phyloP scores from a whole-genome alignment of 2,329 filamentous ascomycete species.

The Furcasterigmium furcatum region DNA sequence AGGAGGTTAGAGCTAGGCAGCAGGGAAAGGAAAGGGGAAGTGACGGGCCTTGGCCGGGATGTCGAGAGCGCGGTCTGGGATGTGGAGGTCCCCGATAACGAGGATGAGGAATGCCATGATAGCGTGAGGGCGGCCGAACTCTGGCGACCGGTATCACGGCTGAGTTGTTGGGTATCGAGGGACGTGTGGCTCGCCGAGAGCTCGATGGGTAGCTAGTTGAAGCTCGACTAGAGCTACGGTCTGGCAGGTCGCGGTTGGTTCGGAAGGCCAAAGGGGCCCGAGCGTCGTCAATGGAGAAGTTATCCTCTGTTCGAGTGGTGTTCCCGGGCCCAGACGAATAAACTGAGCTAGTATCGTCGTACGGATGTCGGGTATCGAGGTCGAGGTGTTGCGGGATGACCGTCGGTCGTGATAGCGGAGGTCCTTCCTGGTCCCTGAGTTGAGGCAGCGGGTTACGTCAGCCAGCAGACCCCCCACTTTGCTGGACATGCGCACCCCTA shows the following conservation, averaged over 20 bases:
- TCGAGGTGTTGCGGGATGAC: too few species aligned
- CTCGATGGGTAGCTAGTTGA: not conserved
- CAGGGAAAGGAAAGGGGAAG: constrained; percentile 6
- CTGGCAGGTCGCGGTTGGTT: constrained; percentile 4
- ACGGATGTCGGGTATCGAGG: too few species aligned
- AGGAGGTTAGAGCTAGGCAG: constrained; percentile 5
- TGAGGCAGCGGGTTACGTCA: too few species aligned
- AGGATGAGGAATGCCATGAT: constrained; percentile 87
- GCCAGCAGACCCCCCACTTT: too few species aligned
- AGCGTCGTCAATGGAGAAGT: too few species aligned
- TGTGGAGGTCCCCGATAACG: constrained; percentile 90
- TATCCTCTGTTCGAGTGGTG: too few species aligned
- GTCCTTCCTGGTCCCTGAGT: too few species aligned
- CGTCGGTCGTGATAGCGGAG: too few species aligned
- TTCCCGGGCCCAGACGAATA: too few species aligned
- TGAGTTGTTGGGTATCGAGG: not conserved
- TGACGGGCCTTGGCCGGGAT: constrained; percentile 77
- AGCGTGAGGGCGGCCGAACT: constrained; percentile 3
- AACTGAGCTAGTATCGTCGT: too few species aligned
- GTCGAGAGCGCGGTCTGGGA: constrained; percentile 87
- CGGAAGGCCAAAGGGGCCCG: not conserved
- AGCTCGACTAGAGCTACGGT: constrained; percentile 1
- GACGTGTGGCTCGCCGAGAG: too few species aligned
- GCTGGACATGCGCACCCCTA: too few species aligned
- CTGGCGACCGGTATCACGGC: not conserved